Conservation (phyloP, 345 rosid species). For the Salix suchowensis region DNA sequence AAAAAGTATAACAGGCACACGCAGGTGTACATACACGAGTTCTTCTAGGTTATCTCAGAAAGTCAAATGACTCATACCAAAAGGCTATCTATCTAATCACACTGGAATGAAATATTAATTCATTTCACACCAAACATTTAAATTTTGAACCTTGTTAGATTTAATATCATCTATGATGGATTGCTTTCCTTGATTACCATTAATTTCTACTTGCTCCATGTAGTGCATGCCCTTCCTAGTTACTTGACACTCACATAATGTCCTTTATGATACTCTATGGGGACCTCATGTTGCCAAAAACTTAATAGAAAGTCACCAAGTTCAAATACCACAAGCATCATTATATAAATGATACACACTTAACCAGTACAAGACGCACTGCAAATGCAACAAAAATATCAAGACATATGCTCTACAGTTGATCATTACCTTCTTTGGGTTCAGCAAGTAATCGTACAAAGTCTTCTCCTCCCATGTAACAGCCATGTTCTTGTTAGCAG, state of each 20-base stretch:
- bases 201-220: background rate
- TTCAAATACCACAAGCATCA: background rate
- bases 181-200: background rate
- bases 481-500: slow-evolving; percentile 93
- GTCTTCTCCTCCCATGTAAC: slow-evolving; percentile 90
- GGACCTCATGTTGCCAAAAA: background rate
- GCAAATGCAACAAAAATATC: background rate
- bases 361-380: background rate
- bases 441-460: slow-evolving; percentile 81
- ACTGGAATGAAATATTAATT: background rate
- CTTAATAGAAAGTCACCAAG: background rate
- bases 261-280: background rate
- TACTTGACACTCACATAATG: background rate
- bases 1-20: background rate
- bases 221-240: background rate
- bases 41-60: background rate
- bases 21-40: background rate
- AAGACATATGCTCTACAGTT: background rate
- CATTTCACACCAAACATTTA: background rate
- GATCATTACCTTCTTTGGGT: slow-evolving; percentile 80
- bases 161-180: background rate
- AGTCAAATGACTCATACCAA: background rate
- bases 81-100: background rate
- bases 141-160: background rate
- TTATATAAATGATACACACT: background rate